Base-by-base conservation (phyloP, 2,329 filamentous ascomycete species). In the Botrytis fabae region DNA sequence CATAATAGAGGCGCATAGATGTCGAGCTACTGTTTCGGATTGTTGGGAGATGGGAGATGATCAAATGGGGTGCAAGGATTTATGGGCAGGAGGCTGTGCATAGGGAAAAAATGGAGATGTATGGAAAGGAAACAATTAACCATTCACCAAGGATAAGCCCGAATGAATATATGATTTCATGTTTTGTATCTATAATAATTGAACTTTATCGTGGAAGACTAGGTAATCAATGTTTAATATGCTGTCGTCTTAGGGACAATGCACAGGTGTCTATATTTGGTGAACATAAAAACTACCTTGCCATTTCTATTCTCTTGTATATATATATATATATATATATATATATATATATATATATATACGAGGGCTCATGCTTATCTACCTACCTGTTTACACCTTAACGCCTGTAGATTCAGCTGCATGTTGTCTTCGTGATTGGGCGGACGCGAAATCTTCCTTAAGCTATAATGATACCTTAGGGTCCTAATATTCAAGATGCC, bases 91-190 rank as follows among this genome's bases (percentile, higher is more conserved):
- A 38, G 18, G 46, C 28, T 16, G 14, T 51, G 46, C 22, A n/a
- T 28, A 68, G 46, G 35, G 12, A 28, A 38, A 68, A 25, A 32
- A 51, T 10, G 32, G 44, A 66, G 32, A 40, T 66, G 63, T 51
- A 51, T 40, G 63, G 63, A 66, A 66, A 38, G 35, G 63, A 46
- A 66, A 66, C 46, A 66, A 66, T 66, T 32, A 51, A 66, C 32
- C 35, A 51, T 51, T 66, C 44, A 66, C 44, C 35, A 54, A 68
- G 64, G 35, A 68, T 54, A 40, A 68, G 35, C 54, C 25, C 16
- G 46, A 40, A 68, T 68, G 46, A 68, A 68, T 68, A 68, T 28
- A 68, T 68, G 64, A 68, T 42, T 54, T 68, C 46, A 40, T 68
- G 14, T 54, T 54, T 40, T 68, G 16, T 66, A 54, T 38, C 46